Evolutionary conservation across 345 rosid species (phyloP), one percentile per base, ranked within the genome.

Genomic region (Carallia pectinifolia): DNA sequence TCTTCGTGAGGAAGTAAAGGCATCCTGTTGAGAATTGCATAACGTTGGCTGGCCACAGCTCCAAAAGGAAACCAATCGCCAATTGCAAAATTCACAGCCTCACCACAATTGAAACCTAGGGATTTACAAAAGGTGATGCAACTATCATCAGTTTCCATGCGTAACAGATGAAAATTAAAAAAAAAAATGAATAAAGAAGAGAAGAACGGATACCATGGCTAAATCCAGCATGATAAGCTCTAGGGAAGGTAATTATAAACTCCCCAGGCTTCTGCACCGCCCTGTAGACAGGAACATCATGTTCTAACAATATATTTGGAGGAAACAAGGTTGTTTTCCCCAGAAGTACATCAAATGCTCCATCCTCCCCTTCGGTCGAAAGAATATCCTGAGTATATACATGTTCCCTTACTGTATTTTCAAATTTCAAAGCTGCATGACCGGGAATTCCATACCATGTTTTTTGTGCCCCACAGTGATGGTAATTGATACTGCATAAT

Each of bases 381-480:
- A 87, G 81, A 81, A 96, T 90, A 71, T 91, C 95, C 61, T 62
- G 82, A 44, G 76, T 87, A 79, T 96, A 96, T 18, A 96, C 99
- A 66, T 85, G 84, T 76, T 96, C 90, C 78, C 79, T 82, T 54
- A 87, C 99, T 73, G 91, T 97, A 83, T 87, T 89, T 81, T 96
- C 99, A 85, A 96, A 96, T 38, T 83, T 78, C 73, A 86, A 80
- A 71, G 99, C 99, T 70, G 99, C 90, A 68, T 86, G 86, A 74
- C 99, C 98, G 1, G 99, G 99, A 80, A 93, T 68, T 55, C 98
- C 99, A 72, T 96, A 96, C 99, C 99, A 96, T 71, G 99, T 96
- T 85, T 96, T 96, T 72, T 90, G 88, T 74, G 99, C 98, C 76
- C 99, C 99, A 76, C 96, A 92, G 77, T 96, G 99, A 74, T 96